phyloP scores from a whole-genome alignment of 257 asterid species.

The Leptodermis oblonga region DNA sequence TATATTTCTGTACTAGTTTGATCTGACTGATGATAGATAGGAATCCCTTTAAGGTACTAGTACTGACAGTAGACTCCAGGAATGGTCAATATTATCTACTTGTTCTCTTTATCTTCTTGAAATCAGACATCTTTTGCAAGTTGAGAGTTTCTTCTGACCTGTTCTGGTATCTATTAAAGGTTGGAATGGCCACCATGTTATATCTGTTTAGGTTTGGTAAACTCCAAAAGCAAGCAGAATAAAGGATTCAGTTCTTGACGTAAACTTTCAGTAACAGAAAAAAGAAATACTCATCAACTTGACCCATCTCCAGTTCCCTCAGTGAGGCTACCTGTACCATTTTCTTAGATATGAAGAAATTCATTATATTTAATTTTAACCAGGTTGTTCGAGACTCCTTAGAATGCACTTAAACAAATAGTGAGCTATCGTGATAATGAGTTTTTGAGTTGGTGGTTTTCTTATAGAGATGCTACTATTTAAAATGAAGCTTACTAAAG shows the following conservation, averaged over 20 bases:
- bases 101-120: not conserved
- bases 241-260: not conserved
- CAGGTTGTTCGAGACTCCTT: not conserved
- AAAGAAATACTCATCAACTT: not conserved
- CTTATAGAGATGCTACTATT: not conserved
- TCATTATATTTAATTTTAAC: not conserved
- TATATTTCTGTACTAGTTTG: not conserved
- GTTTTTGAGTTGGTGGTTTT: not conserved
- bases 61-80: not conserved
- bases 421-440: not conserved
- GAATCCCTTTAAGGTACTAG: too few species aligned
- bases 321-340: not conserved
- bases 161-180: not conserved
- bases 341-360: not conserved
- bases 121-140: not conserved
- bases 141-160: not conserved
- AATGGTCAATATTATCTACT: not conserved
- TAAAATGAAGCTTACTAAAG: not conserved
- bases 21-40: not conserved
- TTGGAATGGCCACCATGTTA: not conserved
- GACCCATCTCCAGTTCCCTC: not conserved
- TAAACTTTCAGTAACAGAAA: not conserved
- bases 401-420: not conserved
- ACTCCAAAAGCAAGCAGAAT: constrained; percentile 1
- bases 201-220: not conserved